phyloP scores from a whole-genome alignment of 192 early-diverging fungal species.

The Umbelopsis sp. region DNA sequence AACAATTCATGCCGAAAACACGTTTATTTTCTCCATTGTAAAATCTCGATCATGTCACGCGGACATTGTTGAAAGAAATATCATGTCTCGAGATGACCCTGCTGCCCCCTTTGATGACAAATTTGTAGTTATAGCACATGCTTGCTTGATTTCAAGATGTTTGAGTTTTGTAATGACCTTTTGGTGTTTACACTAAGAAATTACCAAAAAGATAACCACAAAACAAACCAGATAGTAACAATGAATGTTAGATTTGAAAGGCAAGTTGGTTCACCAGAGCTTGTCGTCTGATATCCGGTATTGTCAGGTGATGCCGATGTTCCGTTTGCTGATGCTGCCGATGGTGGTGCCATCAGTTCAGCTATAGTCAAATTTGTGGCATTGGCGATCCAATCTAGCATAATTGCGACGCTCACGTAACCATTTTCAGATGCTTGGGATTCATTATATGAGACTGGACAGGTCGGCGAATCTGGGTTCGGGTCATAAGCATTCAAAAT shows the following conservation, averaged over 20 bases:
- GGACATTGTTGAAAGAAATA: not conserved
- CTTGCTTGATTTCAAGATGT: not conserved
- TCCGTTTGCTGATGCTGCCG: not conserved
- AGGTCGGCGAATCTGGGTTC: not conserved
- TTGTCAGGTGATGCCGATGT: not conserved
- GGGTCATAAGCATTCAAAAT: slow-evolving; percentile 18
- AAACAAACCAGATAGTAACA: not conserved
- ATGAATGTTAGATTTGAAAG: not conserved
- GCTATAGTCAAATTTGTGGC: not conserved
- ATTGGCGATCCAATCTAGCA: not conserved
- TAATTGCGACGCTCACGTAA: not conserved
- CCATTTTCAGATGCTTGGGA: not conserved
- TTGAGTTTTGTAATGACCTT: too few relatives aligned
- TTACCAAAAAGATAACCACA: not conserved
- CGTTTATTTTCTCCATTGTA: slow-evolving; percentile 8
- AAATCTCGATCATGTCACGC: not conserved
- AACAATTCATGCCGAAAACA: not conserved
- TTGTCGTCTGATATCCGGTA: slow-evolving; percentile 5
- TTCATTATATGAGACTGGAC: slow-evolving; percentile 8
- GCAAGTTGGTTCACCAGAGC: too few relatives aligned
- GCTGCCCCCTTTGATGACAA: not conserved
- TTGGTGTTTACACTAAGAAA: not conserved
- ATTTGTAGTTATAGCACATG: not conserved
- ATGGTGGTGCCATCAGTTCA: not conserved
- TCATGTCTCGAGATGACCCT: slow-evolving; percentile 12